These are phyloP conservation scores for Dioscorea alata DNA, from an alignment of 106 monocot genomes.

Conservation along the genomic window DNA sequence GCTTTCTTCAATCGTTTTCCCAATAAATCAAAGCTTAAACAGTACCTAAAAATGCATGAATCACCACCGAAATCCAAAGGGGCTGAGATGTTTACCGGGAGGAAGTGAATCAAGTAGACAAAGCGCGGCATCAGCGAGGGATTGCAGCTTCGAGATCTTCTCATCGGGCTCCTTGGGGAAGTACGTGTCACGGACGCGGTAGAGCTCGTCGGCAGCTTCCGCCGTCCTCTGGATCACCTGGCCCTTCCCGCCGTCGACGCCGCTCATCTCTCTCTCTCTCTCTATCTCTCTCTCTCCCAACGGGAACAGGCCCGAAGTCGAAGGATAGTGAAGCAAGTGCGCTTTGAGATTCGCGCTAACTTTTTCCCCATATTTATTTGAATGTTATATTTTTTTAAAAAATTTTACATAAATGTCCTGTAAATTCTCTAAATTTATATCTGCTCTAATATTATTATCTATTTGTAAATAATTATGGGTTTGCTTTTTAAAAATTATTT, in stretches of 20 bases:
- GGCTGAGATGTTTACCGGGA: slow-evolving; percentile 18
- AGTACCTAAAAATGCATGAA: background rate
- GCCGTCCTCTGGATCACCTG: slow-evolving; percentile 24
- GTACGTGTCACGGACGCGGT: slow-evolving; percentile 63
- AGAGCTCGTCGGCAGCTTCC: slow-evolving; percentile 61
- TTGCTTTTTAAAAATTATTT: too few species aligned
- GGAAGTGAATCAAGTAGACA: slow-evolving; percentile 60
- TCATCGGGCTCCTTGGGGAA: slow-evolving; percentile 56
- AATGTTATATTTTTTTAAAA: too few species aligned
- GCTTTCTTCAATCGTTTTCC: background rate
- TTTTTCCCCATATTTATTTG: too few species aligned
- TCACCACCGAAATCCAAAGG: background rate
- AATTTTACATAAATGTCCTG: too few species aligned
- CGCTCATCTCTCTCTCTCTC: slow-evolving; percentile 1
- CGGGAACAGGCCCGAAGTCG: background rate
- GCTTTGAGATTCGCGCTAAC: too few species aligned
- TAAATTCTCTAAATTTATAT: too few species aligned
- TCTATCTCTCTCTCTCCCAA: background rate
- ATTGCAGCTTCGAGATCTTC: slow-evolving; percentile 42
- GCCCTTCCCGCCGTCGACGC: slow-evolving; percentile 2
- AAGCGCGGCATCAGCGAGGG: slow-evolving; percentile 60
- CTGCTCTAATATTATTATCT: too few species aligned
- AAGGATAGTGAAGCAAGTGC: too few species aligned
- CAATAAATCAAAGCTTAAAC: background rate
- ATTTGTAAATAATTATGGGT: too few species aligned